Evolutionary conservation across 1,139 yeast species (phyloP).

Genomic region (Taiozyma sp.): DNA sequence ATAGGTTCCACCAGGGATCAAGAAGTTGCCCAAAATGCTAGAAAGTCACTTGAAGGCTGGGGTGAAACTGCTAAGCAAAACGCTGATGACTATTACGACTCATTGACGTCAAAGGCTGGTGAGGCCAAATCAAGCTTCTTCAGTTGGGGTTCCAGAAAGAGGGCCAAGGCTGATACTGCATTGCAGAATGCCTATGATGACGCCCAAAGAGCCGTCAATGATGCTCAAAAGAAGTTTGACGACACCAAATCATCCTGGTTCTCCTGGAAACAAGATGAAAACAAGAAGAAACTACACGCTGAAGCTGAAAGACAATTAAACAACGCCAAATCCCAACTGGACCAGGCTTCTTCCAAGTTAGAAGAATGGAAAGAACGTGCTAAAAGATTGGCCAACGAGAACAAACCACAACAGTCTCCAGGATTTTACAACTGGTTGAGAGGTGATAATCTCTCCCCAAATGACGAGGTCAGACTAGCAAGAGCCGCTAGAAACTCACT

Average conservation of each 20-base stretch:
- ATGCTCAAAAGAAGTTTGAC: slow-evolving; percentile 24
- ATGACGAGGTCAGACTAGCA: slow-evolving; percentile 25
- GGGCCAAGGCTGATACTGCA: slow-evolving; percentile 18
- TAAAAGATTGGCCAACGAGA: slow-evolving; percentile 11
- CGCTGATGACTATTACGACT: slow-evolving; percentile 35
- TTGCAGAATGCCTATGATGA: slow-evolving; percentile 21
- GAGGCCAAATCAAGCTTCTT: slow-evolving; percentile 12
- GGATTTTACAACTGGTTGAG: slow-evolving; percentile 25
- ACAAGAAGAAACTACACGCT: slow-evolving; percentile 23
- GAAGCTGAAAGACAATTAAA: slow-evolving; percentile 26
- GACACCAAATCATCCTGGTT: slow-evolving; percentile 27
- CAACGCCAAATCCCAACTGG: slow-evolving; percentile 23
- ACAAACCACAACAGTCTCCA: slow-evolving; percentile 1
- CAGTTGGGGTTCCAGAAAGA: slow-evolving; percentile 13
- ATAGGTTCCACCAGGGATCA: slow-evolving; percentile 14
- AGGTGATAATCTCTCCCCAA: slow-evolving; percentile 14
- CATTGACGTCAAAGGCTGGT: slow-evolving; percentile 15
- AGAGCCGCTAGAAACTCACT: slow-evolving; percentile 29
- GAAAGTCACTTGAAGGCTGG: slow-evolving; percentile 34
- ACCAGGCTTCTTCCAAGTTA: slow-evolving; percentile 21
- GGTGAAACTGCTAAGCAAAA: slow-evolving; percentile 38
- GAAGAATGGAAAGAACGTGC: slow-evolving; percentile 24
- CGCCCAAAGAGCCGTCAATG: slow-evolving; percentile 21
- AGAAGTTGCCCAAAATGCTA: slow-evolving; percentile 24
- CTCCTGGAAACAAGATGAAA: slow-evolving; percentile 21